These are phyloP conservation scores for Coemansia erecta DNA, from an alignment of 192 early-diverging fungal genomes.

Conservation along the genomic window DNA sequence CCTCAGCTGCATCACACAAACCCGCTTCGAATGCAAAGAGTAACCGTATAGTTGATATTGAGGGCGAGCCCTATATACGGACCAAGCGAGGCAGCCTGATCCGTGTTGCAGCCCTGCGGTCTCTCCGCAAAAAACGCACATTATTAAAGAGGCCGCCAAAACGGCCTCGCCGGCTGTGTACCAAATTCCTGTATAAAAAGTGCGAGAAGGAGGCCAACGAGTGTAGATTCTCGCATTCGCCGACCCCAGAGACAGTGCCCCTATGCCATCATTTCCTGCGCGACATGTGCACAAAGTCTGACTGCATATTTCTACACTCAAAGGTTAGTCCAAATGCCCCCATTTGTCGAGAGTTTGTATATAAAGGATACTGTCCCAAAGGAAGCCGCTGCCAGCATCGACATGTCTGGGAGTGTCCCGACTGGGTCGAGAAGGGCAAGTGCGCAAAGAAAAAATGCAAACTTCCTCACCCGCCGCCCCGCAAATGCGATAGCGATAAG, in stretches of 20 bases:
- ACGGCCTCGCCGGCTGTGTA: slow-evolving; percentile 23
- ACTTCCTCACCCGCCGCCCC: slow-evolving; percentile 54
- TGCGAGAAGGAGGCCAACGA: slow-evolving; percentile 25
- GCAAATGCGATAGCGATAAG: slow-evolving; percentile 1
- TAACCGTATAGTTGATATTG: slow-evolving; percentile 28
- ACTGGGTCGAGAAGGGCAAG: slow-evolving; percentile 61
- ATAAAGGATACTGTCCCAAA: slow-evolving; percentile 61
- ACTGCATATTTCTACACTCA: slow-evolving; percentile 61
- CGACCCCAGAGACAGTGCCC: slow-evolving; percentile 56
- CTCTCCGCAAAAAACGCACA: slow-evolving; percentile 5
- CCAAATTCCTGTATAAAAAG: slow-evolving; percentile 25
- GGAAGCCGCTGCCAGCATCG: slow-evolving; percentile 57
- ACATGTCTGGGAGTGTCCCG: slow-evolving; percentile 70
- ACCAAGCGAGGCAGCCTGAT: slow-evolving; percentile 35
- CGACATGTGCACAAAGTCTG: slow-evolving; percentile 55
- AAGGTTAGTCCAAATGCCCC: slow-evolving; percentile 58
- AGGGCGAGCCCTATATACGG: slow-evolving; percentile 40
- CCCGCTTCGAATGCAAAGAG: background rate
- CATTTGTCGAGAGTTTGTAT: slow-evolving; percentile 64
- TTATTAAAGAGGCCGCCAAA: background rate
- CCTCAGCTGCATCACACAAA: slow-evolving; percentile 5
- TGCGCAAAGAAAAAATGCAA: slow-evolving; percentile 59
- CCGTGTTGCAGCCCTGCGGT: slow-evolving; percentile 22
- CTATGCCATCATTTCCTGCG: slow-evolving; percentile 67
- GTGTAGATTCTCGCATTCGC: slow-evolving; percentile 60